Evolutionary conservation across 306 rosid species (phyloP), one percentile per base, ranked within the genome.

Genomic region (Sesbania bispinosa): DNA sequence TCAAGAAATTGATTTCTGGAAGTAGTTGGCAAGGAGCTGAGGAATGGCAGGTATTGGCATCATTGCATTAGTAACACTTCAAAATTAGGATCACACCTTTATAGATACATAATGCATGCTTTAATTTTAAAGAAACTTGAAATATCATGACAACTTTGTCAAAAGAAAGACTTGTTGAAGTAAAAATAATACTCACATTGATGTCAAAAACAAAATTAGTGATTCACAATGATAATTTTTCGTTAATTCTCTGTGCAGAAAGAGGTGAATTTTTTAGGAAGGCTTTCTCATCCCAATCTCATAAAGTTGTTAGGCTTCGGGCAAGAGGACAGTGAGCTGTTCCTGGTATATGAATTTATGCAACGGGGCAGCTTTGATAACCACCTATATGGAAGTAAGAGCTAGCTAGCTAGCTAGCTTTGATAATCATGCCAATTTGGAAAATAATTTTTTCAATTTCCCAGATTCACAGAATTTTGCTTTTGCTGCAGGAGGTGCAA

Each of bases 351-450:
- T 11, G 96, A 92, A 72, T 92, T 77, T 81, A 62, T 92, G 97
- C 88, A 75, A 48, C 78, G 66, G 32, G 97, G 97, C 29, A 84
- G 88, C 84, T 76, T 92, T 74, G 96, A 83, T 42, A 89, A 85
- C 82, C 97, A 87, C 43, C 81, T 92, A 18, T 89, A 82, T 69
- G 96, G 97, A 85, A 89, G 97, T 92, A 85, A 82, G 96, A 42
- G 67, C 20, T 64, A 45, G 41, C 43, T 4, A 29, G n/a, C n/a
- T n/a, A 42, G 67, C 20, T 64, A 45, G 41, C 43, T 4, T n/a
- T n/a, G n/a, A 29, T 4, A 29, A 1, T 1, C 5, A 2, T 29
- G 5, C 1, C 33, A 29, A 1, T 15, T 23, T 69, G 18, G 19
- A 11, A 67, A 33, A 15, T 4, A 2, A 55, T 5, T 29, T 62